Evolutionary conservation across 805 yeast species (phyloP), one percentile per base, ranked within the genome.

Genomic region (Yarrowia alimentaria): DNA sequence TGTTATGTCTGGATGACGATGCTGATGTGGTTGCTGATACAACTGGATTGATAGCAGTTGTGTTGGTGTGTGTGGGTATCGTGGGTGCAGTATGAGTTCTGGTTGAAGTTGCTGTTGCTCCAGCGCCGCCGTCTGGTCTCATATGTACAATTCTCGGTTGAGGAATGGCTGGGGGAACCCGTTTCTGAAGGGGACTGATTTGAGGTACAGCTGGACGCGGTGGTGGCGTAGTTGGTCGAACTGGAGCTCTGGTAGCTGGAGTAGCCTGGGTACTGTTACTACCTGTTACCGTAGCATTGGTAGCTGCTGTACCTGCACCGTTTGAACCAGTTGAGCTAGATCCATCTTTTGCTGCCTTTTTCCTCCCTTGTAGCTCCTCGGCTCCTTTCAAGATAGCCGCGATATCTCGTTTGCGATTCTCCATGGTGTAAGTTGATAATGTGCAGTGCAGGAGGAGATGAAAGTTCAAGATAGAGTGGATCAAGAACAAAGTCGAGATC

Each of bases 391-490:
- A 19, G 4, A 40, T 40, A 3, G 47, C 47, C 6, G 47, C 47
- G 28, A 40, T 40, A 33, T 40, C 47, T 19, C 47, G 22, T 28
- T 40, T 40, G 19, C 28, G 32, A 5, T 33, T 33, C 19, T 32
- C 26, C 47, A 40, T 40, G 12, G 18, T 26, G 13, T 8, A 25
- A 22, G 20, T n/a, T 17, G 13, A 13, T 9, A 20, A 20, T 7
- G 6, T 10, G 18, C 8, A 20, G 12, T 13, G 29, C 6, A 21
- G 18, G 7, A 34, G 20, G 26, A 24, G 42, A 22, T 13, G 62
- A 52, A 18, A 67, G 53, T 25, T 58, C 63, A 7, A 31, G 11
- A 14, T 11, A n/a, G n/a, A n/a, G n/a, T n/a, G n/a, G n/a, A n/a
- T n/a, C n/a, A n/a, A n/a, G n/a, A n/a, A n/a, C n/a, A n/a, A n/a